Percentiles rank a stretch among this genome's conserved stretches.
phyloP scores from a whole-genome alignment of 768 basidiomycete species.

The Mycena floridula region DNA sequence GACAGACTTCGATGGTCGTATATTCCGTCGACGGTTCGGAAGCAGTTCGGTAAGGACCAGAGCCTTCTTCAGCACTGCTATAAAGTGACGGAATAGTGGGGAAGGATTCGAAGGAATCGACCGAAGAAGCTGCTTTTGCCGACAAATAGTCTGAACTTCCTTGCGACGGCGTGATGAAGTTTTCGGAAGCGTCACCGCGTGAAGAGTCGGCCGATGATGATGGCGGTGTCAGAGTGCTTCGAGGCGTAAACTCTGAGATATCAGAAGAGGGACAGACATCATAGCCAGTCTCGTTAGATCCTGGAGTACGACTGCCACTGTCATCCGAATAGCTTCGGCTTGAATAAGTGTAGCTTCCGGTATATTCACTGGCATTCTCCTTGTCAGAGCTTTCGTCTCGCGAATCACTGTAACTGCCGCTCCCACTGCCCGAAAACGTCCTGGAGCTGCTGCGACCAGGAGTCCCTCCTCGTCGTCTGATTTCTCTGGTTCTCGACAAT shows the following conservation, averaged over 20 bases:
- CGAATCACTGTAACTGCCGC: slow-evolving; percentile 13
- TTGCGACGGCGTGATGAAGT: slow-evolving; percentile 38
- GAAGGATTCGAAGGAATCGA: slow-evolving; percentile 48
- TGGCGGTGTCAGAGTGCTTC: slow-evolving; percentile 20
- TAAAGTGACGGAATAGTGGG: slow-evolving; percentile 58
- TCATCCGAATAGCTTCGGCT: slow-evolving; percentile 2
- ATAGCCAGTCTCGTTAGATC: slow-evolving; percentile 45
- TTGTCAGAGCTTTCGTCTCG: slow-evolving; percentile 15
- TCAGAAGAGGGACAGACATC: slow-evolving; percentile 50
- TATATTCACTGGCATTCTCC: slow-evolving; percentile 15
- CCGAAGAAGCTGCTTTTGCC: slow-evolving; percentile 34
- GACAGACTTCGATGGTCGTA: slow-evolving; percentile 40
- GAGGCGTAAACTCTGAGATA: slow-evolving; percentile 32
- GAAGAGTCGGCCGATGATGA: slow-evolving; percentile 17
- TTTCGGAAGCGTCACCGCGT: slow-evolving; percentile 27
- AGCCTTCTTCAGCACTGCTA: slow-evolving; percentile 41
- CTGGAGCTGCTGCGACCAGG: slow-evolving; percentile 28
- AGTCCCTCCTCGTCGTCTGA: slow-evolving; percentile 42
- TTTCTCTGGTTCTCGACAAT: slow-evolving; percentile 51
- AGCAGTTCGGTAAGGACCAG: slow-evolving; percentile 39
- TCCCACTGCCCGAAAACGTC: slow-evolving; percentile 25
- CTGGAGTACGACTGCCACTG: slow-evolving; percentile 23
- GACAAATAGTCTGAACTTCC: slow-evolving; percentile 49
- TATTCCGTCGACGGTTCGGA: slow-evolving; percentile 44
- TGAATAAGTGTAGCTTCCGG: slow-evolving; percentile 8